These are phyloP conservation scores for Trichosporon sp. DNA, from an alignment of 1,284 basidiomycete genomes.

Conservation along the genomic window DNA sequence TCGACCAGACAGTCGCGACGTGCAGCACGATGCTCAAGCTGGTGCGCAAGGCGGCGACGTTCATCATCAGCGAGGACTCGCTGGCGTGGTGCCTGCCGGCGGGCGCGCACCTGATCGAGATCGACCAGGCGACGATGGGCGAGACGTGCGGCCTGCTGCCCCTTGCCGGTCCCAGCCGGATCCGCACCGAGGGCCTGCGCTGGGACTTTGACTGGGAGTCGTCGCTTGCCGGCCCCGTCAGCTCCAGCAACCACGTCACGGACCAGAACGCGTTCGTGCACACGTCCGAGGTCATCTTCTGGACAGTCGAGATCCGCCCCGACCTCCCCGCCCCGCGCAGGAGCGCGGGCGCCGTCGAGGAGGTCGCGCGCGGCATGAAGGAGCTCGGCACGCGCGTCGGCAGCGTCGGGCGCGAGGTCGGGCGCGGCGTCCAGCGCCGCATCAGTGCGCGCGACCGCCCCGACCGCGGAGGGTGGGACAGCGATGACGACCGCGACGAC, in stretches of 20 bases:
- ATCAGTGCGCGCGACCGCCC: not conserved
- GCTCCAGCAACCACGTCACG: conserved; percentile 85
- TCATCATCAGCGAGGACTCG: conserved; percentile 78
- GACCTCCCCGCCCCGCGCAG: conserved; percentile 25
- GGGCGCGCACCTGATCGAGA: conserved; percentile 72
- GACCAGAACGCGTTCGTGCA: conserved; percentile 57
- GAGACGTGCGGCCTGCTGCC: conserved; percentile 90
- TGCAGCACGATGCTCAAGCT: conserved; percentile 80
- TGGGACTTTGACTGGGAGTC: conserved; percentile 79
- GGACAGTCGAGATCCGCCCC: conserved; percentile 63
- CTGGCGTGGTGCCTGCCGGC: conserved; percentile 80
- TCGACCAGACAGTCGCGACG: conserved; percentile 92
- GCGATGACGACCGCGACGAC: not conserved
- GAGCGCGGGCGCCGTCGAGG: conserved; percentile 20
- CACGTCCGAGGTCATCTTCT: conserved; percentile 80
- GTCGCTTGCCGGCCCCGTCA: conserved; percentile 73
- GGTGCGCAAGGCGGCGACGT: conserved; percentile 60
- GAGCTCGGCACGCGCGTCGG: conserved; percentile 13
- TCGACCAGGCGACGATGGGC: conserved; percentile 71
- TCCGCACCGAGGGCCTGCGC: conserved; percentile 72
- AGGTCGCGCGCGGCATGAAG: conserved; percentile 17
- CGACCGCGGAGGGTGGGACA: not conserved
- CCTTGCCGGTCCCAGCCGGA: conserved; percentile 70
- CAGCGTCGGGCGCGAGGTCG: conserved; percentile 5
- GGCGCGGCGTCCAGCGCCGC: conserved; percentile 5